phyloP scores from a whole-genome alignment of 208 protist species.

The Leishmania gerbilli region DNA sequence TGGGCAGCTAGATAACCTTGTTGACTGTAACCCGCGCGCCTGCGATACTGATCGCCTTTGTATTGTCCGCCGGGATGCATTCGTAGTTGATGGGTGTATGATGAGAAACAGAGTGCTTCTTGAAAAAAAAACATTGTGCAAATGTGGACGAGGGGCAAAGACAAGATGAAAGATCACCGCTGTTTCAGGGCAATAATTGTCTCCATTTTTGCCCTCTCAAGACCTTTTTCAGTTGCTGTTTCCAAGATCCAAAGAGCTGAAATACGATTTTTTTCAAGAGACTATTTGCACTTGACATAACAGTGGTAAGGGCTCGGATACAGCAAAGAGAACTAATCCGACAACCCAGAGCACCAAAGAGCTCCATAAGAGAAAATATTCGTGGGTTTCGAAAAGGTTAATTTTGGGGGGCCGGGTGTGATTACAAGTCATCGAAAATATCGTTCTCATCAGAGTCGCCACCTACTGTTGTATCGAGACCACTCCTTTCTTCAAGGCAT shows the following conservation, averaged over 20 bases:
- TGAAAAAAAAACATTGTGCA: not conserved
- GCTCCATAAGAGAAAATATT: not conserved
- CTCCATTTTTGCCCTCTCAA: not conserved
- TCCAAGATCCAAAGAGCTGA: not conserved
- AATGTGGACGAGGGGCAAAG: not conserved
- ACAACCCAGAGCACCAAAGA: not conserved
- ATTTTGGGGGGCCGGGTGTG: not conserved
- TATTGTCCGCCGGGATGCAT: conserved; percentile 47
- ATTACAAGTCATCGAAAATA: conserved; percentile 27
- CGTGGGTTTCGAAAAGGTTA: not conserved
- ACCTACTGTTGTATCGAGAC: not conserved
- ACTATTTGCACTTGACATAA: not conserved
- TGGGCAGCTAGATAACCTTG: not conserved
- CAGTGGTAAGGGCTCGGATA: not conserved
- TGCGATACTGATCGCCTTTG: conserved; percentile 9
- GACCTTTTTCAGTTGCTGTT: too few species aligned
- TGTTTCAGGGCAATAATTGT: not conserved
- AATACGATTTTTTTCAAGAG: not conserved
- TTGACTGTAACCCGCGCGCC: not conserved
- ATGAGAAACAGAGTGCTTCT: not conserved
- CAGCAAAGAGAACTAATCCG: not conserved
- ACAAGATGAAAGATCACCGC: not conserved
- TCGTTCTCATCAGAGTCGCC: conserved; percentile 13
- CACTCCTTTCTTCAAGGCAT: not conserved
- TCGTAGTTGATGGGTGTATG: not conserved